These are phyloP conservation scores for Grosmannia serpens DNA, from an alignment of 2,329 filamentous ascomycete genomes.

Conservation along the genomic window DNA sequence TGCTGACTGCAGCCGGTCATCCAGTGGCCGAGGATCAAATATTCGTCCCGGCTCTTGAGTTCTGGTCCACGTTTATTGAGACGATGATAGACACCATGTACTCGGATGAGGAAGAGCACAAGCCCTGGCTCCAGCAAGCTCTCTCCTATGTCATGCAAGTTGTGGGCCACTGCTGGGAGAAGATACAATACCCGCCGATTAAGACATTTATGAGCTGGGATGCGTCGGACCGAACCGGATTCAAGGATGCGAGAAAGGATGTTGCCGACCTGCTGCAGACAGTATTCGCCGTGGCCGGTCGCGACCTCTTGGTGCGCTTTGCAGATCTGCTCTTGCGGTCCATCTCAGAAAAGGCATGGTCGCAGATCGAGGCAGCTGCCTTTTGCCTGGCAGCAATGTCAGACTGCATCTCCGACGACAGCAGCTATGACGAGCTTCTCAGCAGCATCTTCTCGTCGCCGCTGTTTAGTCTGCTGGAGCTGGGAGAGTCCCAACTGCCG, in stretches of 20 bases:
- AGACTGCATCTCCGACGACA: slow-evolving; percentile 50
- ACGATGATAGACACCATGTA: slow-evolving; percentile 48
- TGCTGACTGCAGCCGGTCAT: slow-evolving; percentile 54
- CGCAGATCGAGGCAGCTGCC: slow-evolving; percentile 47
- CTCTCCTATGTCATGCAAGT: slow-evolving; percentile 50
- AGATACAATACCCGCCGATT: slow-evolving; percentile 54
- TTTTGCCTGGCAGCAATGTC: slow-evolving; percentile 56
- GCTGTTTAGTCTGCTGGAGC: slow-evolving; percentile 42
- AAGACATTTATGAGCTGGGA: slow-evolving; percentile 55
- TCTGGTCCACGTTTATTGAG: slow-evolving; percentile 70
- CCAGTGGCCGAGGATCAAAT: slow-evolving; percentile 63
- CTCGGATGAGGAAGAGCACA: slow-evolving; percentile 27
- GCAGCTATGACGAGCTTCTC: slow-evolving; percentile 47
- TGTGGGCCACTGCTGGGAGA: slow-evolving; percentile 55
- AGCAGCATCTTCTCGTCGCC: slow-evolving; percentile 48
- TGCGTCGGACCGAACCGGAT: slow-evolving; percentile 53
- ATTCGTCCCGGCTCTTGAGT: slow-evolving; percentile 64
- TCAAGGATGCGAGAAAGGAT: slow-evolving; percentile 64
- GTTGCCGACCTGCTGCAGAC: slow-evolving; percentile 68
- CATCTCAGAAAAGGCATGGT: slow-evolving; percentile 38
- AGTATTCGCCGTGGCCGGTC: slow-evolving; percentile 51
- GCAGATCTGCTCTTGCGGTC: slow-evolving; percentile 41
- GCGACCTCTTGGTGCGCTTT: slow-evolving; percentile 44
- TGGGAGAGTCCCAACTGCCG: slow-evolving; percentile 42
- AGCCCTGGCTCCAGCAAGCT: slow-evolving; percentile 46